Conservation (phyloP, 2,329 filamentous ascomycete species). For the Botrytis cinerea region DNA sequence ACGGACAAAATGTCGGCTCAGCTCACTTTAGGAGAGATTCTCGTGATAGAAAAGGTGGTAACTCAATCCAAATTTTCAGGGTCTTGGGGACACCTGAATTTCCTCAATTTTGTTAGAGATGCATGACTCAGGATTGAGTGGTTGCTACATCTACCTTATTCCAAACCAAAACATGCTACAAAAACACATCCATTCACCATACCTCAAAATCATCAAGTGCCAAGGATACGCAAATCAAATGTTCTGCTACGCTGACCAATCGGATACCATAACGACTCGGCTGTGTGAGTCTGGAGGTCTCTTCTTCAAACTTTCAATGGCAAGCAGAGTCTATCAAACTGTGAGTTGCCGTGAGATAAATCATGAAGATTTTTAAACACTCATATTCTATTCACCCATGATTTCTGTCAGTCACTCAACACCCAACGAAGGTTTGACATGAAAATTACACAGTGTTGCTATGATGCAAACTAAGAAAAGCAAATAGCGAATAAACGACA, state of each 20-base stretch:
- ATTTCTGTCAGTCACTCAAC: neutral
- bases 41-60: neutral
- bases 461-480: neutral
- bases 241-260: neutral
- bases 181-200: too few relatives aligned
- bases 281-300: neutral
- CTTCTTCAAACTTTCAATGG: neutral
- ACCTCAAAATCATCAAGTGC: neutral
- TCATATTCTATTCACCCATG: neutral
- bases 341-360: neutral
- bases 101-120: neutral
- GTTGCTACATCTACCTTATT: neutral
- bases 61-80: neutral
- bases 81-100: neutral
- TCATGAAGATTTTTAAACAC: rapidly evolving
- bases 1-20: neutral
- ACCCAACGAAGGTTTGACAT: neutral
- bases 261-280: neutral
- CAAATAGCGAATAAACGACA: neutral
- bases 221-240: neutral
- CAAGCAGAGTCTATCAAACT: neutral
- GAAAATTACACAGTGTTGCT: neutral
- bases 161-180: neutral
- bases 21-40: neutral
- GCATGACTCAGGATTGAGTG: neutral